A percentile compares a stretch with the other conserved stretches of the same genome.
Evolutionary conservation across 305 asterid genomes (phyloP).

Genomic region (Solanum hybrid): DNA sequence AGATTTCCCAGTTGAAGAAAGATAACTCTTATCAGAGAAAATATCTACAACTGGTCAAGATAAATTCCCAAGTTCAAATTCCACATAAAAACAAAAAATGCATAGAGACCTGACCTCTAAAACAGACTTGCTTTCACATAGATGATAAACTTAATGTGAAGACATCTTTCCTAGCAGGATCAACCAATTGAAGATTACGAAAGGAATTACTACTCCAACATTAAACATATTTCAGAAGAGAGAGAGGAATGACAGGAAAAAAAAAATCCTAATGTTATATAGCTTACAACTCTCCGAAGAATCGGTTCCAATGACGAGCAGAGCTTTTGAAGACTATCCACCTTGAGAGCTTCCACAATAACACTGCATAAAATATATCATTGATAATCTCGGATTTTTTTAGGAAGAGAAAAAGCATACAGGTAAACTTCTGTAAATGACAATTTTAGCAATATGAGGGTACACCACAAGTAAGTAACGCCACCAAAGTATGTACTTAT

Average conservation of each 20-base stretch:
- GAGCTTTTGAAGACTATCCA: slow-evolving; percentile 91
- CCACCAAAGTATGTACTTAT: not conserved
- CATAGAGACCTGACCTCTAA: not conserved
- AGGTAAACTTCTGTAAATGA: not conserved
- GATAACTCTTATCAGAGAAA: not conserved
- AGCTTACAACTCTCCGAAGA: slow-evolving; percentile 92
- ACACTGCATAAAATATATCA: slow-evolving; percentile 44
- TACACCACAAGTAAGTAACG: not conserved
- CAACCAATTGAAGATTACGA: not conserved
- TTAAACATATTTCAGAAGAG: not conserved
- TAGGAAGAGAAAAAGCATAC: not conserved
- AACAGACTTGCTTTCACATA: not conserved
- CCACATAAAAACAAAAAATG: not conserved
- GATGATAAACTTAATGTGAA: not conserved
- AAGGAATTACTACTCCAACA: not conserved
- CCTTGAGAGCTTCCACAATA: slow-evolving; percentile 88
- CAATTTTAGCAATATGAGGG: not conserved
- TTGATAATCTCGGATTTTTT: not conserved
- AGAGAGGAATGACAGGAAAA: not conserved
- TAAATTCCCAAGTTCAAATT: not conserved
- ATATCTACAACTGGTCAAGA: not conserved
- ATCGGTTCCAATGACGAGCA: slow-evolving; percentile 93
- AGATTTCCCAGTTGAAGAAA: not conserved
- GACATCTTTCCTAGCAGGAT: not conserved
- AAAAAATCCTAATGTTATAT: not conserved